phyloP scores from a whole-genome alignment of 140 eudicot species.

The Oenanthe javanica region DNA sequence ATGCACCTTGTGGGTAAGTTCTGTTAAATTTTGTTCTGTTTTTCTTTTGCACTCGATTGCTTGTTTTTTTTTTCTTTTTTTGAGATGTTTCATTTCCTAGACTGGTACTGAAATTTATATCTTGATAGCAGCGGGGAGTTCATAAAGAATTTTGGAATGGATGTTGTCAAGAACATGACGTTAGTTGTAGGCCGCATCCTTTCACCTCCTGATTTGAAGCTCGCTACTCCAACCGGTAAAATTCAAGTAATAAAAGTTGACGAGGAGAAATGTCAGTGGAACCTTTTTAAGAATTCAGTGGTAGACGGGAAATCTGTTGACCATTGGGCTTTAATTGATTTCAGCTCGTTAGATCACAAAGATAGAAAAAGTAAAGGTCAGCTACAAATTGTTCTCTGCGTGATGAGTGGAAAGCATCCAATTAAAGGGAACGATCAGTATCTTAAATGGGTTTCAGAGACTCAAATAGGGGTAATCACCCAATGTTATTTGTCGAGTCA shows the following conservation, averaged over 20 bases:
- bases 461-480: slow-evolving; percentile 52
- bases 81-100: background rate
- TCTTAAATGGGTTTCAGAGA: slow-evolving; percentile 63
- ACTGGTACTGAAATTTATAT: background rate
- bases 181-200: slow-evolving; percentile 56
- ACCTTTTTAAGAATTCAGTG: slow-evolving; percentile 32
- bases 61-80: background rate
- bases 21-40: background rate
- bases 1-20: slow-evolving; percentile 55
- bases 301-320: slow-evolving; percentile 34
- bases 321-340: slow-evolving; percentile 49
- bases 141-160: slow-evolving; percentile 36
- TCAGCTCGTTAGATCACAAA: slow-evolving; percentile 12
- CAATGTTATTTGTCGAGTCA: slow-evolving; percentile 35
- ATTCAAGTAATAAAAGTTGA: slow-evolving; percentile 20
- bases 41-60: background rate
- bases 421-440: slow-evolving; percentile 37
- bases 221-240: slow-evolving; percentile 33
- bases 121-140: slow-evolving; percentile 23
- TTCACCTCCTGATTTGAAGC: slow-evolving; percentile 48
- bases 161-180: slow-evolving; percentile 48
- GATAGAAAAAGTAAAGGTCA: background rate
- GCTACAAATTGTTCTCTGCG: slow-evolving; percentile 44
- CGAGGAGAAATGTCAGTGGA: slow-evolving; percentile 41
- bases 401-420: slow-evolving; percentile 34